Evolutionary conservation across 495 filamentous ascomycete genomes (phyloP).

Genomic region (Neurospora sp.): DNA sequence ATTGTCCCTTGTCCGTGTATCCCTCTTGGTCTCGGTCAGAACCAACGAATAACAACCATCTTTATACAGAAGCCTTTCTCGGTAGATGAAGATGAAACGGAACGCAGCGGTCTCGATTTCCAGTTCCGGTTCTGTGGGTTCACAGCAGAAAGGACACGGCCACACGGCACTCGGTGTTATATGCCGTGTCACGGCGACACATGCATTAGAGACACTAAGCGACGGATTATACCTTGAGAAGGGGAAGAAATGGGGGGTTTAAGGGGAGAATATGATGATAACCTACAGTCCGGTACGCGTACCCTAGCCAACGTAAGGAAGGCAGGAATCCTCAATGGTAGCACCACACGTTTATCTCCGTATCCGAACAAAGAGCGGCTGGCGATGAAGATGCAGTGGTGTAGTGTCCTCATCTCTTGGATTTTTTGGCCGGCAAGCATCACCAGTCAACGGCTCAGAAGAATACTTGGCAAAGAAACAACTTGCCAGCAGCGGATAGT

Average conservation of each 20-base stretch:
- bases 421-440: background rate
- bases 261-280: background rate
- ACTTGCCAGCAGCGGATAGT: background rate
- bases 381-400: background rate
- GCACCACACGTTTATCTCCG: background rate
- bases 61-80: background rate
- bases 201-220: background rate
- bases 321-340: background rate
- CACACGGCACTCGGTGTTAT: background rate
- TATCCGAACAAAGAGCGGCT: background rate
- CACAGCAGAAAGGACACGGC: background rate
- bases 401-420: too few relatives aligned
- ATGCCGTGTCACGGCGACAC: background rate
- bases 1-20: background rate
- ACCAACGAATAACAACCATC: background rate
- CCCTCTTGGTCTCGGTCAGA: background rate
- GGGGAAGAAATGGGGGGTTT: background rate
- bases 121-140: background rate
- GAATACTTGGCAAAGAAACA: background rate
- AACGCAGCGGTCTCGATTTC: background rate
- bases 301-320: background rate
- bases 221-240: background rate
- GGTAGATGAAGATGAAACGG: background rate
- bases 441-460: background rate
- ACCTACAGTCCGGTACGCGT: background rate